Base-by-base conservation (phyloP, 495 filamentous ascomycete species). In the Pseudomonodictys pantanalensis region DNA sequence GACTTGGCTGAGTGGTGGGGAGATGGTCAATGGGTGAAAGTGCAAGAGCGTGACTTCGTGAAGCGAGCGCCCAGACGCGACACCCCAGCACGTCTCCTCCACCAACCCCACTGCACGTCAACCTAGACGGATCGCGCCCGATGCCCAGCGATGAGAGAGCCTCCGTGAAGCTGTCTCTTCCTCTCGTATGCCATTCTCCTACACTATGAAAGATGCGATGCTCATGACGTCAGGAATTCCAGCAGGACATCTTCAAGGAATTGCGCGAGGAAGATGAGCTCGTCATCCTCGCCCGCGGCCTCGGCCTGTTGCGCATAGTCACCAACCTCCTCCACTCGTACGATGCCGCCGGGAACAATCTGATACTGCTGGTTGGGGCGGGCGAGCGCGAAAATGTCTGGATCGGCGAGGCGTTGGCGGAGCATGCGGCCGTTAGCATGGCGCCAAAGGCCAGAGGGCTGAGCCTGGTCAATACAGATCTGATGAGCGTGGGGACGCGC, bases 321-420 rank as follows among this genome's bases (percentile, higher is more conserved):
- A 95, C 91, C 15, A 97, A 97, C 70, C 82, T 98, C 8, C 83
- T 98, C 30, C 95, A 98, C 71, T 90, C 91, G 20, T 96, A 96
- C 74, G 93, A 98, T 79, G 92, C 90, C 2, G 90, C 91, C 6
- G 93, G 95, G 4, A 92, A 92, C 72, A 97, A 96, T 70, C 72
- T 98, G 42, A 84, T 97, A 26, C 75, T 98, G 56, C 71, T 98
- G 39, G 83, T 97, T 32, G 90, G 90, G n/a, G 91, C 95, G 25
- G 87, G 92, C 58, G 90, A 97, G 26, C 82, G 90, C 53, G 93
- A 98, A 69, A 96, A 96, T 83, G 67, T 67, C 11, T 76, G 73
- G 74, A 69, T 73, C 48, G 55, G 65, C 28, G 67, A 72, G 82
- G 89, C 91, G 18, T 77, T 98, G 68, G 93, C 92, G 26, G 93